These are phyloP conservation scores for Phytophthora sp. DNA, from an alignment of 352 stramenopile genomes.

Conservation along the genomic window DNA sequence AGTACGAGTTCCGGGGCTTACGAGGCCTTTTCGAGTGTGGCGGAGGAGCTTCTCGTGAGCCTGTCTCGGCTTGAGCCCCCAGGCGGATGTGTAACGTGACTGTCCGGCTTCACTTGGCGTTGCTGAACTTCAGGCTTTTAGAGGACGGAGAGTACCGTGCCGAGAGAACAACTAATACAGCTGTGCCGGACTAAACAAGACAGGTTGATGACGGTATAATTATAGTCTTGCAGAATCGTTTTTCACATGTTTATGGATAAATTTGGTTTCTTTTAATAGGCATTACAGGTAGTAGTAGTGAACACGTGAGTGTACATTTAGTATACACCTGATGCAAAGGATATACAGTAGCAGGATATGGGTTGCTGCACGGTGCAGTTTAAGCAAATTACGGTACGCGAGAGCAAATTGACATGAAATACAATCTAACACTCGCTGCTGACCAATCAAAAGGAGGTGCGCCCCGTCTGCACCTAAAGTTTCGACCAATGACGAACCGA, in stretches of 20 bases:
- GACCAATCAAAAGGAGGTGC: background rate
- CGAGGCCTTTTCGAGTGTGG: slow-evolving; percentile 4
- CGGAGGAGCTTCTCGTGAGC: background rate
- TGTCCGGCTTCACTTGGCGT: slow-evolving; percentile 2
- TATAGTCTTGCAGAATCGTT: background rate
- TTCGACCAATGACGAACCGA: slow-evolving; percentile 32
- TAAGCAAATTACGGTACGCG: background rate
- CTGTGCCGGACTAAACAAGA: background rate
- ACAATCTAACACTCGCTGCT: slow-evolving; percentile 8
- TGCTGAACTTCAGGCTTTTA: too few species aligned
- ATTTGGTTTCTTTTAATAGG: too few species aligned
- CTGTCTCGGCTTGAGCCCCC: background rate
- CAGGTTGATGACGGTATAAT: too few species aligned
- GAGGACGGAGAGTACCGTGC: background rate
- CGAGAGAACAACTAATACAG: background rate
- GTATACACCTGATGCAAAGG: too few species aligned
- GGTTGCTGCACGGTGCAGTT: background rate
- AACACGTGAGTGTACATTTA: too few species aligned
- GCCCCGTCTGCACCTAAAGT: slow-evolving; percentile 14
- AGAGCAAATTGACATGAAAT: slow-evolving; percentile 11
- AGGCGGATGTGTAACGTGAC: slow-evolving; percentile 1
- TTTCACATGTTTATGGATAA: too few species aligned
- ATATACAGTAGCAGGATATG: background rate
- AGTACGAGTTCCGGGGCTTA: background rate
- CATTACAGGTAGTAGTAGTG: too few species aligned